Base-by-base conservation (phyloP, 495 filamentous ascomycete genomes). In the Chaetomium cochliodes region DNA sequence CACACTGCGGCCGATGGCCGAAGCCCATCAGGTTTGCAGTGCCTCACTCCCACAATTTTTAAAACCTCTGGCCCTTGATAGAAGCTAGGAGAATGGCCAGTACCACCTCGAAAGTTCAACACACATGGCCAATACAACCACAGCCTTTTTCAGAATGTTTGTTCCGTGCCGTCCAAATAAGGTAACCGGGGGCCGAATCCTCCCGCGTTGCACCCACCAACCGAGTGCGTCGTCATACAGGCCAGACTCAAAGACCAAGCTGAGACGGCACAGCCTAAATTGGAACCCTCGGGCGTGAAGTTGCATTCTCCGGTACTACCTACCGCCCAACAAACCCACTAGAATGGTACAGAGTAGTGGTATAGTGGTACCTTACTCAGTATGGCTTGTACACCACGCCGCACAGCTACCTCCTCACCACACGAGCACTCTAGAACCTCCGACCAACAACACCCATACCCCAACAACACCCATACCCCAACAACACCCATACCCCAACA, bases 151-250 rank as follows among this genome's bases (percentile, higher is more conserved):
- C 5, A 9, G 5, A 7, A 50, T 22, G 47, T 50, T 50, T 23
- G 20, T 50, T 47, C 18, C 42, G 42, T 50, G 49, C 49, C 16
- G 51, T 54, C 26, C 30, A 54, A 54, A 54, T 33, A 54, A 54
- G 51, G 51, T 54, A 54, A 54, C 26, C 13, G 51, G 28, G 28
- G 28, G 13, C 12, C 3, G 28, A n/a, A 33, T 54, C 26, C 25
- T 54, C 51, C 51, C 51, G 25, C 51, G 46, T 23, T 50, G 18
- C 20, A 50, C 23, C 50, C 50, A 37, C 9, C 33, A 37, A 12
- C 33, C 33, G 5, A 37, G 33, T 11, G 25, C 5, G 13, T 18
- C 50, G 50, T 30, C 50, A 52, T 52, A 4, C 23, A 23, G 50
- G 23, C 50, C 50, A 4, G 23, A 52, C 9, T 26, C 9, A 5